Conservation (phyloP, 164 flowering plant species). For the Chimonanthus salicifolius region DNA sequence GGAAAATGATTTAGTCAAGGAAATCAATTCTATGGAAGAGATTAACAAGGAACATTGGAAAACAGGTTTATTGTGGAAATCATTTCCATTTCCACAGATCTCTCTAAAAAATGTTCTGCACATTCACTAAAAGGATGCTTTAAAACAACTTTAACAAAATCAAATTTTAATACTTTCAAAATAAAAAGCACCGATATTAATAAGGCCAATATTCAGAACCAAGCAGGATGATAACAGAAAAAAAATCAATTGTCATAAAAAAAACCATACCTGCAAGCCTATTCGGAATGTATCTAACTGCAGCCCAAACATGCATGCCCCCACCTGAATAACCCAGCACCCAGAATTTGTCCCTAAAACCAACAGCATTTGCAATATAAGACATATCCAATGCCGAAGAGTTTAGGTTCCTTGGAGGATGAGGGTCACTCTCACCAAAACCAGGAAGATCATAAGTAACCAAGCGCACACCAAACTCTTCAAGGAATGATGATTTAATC, state of each 20-base stretch:
- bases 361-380: conserved; percentile 54
- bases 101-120: too few species aligned
- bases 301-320: conserved; percentile 86
- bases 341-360: conserved; percentile 76
- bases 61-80: too few species aligned
- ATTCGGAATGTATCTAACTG: conserved; percentile 71
- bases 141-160: too few species aligned
- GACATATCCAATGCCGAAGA: conserved; percentile 81
- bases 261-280: conserved; percentile 61
- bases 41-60: too few species aligned
- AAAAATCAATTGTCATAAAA: neutral
- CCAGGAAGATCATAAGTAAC: conserved; percentile 98
- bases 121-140: too few species aligned
- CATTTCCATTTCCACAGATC: too few species aligned
- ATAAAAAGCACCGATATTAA: neutral
- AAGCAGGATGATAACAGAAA: neutral
- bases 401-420: conserved; percentile 66
- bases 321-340: conserved; percentile 77
- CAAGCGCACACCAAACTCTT: conserved; percentile 85
- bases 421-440: conserved; percentile 99
- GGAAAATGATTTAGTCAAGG: too few species aligned
- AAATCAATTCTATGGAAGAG: too few species aligned
- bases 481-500: conserved; percentile 52
- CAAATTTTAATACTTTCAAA: neutral
- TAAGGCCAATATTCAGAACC: neutral